Percentiles rank a stretch among this genome's conserved stretches.
Conservation (phyloP, 2,329 filamentous ascomycete species). For the Trichoderma sp. region DNA sequence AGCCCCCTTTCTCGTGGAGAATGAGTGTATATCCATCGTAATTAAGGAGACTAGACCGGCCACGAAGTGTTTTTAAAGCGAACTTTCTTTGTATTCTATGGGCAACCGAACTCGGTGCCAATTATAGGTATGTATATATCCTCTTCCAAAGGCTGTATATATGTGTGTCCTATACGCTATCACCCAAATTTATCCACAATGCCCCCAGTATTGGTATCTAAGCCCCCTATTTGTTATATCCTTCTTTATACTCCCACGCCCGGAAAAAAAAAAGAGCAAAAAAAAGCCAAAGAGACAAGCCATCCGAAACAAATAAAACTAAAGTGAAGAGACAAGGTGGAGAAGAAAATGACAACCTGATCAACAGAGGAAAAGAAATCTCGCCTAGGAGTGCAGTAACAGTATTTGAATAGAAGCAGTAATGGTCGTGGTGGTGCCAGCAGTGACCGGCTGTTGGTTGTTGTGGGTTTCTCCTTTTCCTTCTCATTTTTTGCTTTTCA, state of each 20-base stretch:
- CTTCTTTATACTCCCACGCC: slow-evolving; percentile 19
- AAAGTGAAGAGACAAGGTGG: not conserved
- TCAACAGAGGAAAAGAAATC: slow-evolving; percentile 16
- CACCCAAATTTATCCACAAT: slow-evolving; percentile 13
- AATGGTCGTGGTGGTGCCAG: not conserved
- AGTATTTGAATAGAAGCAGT: not conserved
- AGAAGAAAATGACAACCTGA: not conserved
- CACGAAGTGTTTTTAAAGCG: not conserved
- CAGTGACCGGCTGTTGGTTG: not conserved
- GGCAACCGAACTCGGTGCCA: not conserved
- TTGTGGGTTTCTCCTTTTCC: not conserved
- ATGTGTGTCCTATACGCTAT: slow-evolving; percentile 13
- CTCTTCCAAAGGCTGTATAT: slow-evolving; percentile 9
- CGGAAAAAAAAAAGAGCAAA: not conserved
- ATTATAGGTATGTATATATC: not conserved
- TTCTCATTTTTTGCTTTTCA: not conserved
- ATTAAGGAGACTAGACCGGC: no score
- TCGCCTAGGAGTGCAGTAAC: not conserved
- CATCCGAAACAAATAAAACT: not conserved
- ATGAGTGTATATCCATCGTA: not conserved
- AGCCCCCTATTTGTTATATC: slow-evolving; percentile 6
- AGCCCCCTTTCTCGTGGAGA: not conserved
- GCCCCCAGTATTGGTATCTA: slow-evolving; percentile 20
- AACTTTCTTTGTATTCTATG: slow-evolving; percentile 10
- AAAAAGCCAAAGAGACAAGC: not conserved